Evolutionary conservation across 2,329 filamentous ascomycete genomes (phyloP).

Genomic region (Madurella mycetomatis): DNA sequence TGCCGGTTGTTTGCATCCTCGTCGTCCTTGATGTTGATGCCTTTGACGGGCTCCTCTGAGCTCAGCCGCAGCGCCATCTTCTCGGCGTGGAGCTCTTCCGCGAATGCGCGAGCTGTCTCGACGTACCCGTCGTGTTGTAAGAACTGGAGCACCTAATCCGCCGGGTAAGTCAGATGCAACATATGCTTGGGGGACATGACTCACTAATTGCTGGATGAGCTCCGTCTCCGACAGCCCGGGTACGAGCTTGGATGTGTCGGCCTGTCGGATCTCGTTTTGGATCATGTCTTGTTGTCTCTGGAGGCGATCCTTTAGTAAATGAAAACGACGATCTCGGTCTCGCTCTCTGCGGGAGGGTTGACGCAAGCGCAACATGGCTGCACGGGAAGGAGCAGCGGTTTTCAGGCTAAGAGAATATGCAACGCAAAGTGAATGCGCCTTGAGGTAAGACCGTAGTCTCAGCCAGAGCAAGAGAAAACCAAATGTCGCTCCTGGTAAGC

Average conservation of each 20-base stretch:
- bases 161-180: neutral
- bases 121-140: conserved; percentile 93
- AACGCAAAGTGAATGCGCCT: too few relatives aligned
- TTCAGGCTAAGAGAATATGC: too few relatives aligned
- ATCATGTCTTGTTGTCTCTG: conserved; percentile 36
- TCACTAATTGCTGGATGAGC: conserved; percentile 74
- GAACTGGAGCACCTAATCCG: conserved; percentile 66
- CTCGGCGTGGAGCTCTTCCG: conserved; percentile 72
- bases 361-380: too few relatives aligned
- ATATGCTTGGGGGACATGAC: conserved; percentile 15
- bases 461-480: neutral
- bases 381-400: too few relatives aligned
- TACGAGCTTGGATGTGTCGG: conserved; percentile 54
- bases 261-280: conserved; percentile 28
- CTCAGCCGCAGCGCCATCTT: conserved; percentile 64
- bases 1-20: conserved; percentile 82
- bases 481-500: neutral
- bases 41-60: conserved; percentile 47
- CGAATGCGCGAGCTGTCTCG: conserved; percentile 85
- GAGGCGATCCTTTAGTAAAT: neutral
- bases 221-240: conserved; percentile 66
- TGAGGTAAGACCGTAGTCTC: too few relatives aligned
- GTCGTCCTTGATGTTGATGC: conserved; percentile 70
- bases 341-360: too few relatives aligned
- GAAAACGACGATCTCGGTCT: too few relatives aligned